Evolutionary conservation across 2,329 filamentous ascomycete species (phyloP), one percentile per base, ranked within the genome.

Genomic region (Calonectria pauciramosa): DNA sequence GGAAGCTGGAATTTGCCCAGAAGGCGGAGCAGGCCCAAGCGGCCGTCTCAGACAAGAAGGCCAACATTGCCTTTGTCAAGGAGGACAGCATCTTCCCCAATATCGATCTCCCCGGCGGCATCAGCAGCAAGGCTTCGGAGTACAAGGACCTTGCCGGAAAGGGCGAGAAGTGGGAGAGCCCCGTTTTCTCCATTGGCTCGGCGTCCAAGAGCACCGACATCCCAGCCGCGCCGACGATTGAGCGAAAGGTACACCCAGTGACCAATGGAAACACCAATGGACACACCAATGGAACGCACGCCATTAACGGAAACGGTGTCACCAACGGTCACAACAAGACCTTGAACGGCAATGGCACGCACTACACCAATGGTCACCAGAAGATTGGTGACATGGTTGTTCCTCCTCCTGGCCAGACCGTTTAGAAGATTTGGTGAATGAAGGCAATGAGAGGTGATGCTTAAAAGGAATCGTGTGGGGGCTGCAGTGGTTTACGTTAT

Each of bases 101-200:
- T 83, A 93, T 99, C 83, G 90, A 93, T 72, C 90, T 99, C 8
- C 96, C 96, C 32, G 86, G 85, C 30, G 96, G 96, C 70, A 96
- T 98, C 84, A 97, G 94, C 80, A 93, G 92, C 87, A 98, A 98
- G 91, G 96, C 96, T 13, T 97, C 95, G 30, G 95, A 98, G 86
- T 99, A 97, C 90, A 95, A 93, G 87, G 92, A 98, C 28, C 90
- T 98, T 72, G 95, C 96, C 11, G 89, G 89, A 79, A 95, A 97
- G 91, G 97, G 97, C 68, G 94, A 98, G 71, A 93, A 93, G 85
- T 99, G 97, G 97, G 94, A 98, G 89, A 97, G 94, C 75, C 95
- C 96, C 13, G 92, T 99, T 82, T 99, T 99, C 88, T 93, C 92
- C 74, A 94, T 99, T 80, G 96, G 97, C 63, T 90, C 87, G 54